These are phyloP conservation scores for Microcyclospora pomicola DNA, from an alignment of 2,329 filamentous ascomycete genomes.

Conservation along the genomic window DNA sequence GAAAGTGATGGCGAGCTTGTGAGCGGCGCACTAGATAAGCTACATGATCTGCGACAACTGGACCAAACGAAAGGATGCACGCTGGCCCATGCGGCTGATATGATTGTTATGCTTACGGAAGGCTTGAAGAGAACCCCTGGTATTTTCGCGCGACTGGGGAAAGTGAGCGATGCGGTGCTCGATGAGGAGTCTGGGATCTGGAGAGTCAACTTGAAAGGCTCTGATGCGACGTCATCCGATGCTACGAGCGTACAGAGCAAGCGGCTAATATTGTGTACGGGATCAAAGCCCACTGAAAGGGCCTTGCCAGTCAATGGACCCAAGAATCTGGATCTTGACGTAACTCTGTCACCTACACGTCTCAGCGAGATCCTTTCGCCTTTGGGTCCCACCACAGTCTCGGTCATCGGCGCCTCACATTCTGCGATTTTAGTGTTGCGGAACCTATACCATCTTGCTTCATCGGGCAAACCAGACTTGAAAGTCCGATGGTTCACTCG, in stretches of 20 bases:
- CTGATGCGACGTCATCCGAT: constrained; percentile 3
- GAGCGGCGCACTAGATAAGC: constrained; percentile 34
- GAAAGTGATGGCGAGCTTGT: constrained; percentile 14
- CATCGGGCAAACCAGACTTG: constrained; percentile 38
- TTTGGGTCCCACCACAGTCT: constrained; percentile 32
- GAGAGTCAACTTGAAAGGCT: constrained; percentile 22
- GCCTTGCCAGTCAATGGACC: constrained; percentile 30
- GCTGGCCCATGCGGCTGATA: constrained; percentile 44
- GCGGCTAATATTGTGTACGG: constrained; percentile 45
- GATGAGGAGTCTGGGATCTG: constrained; percentile 24
- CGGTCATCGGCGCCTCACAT: constrained; percentile 49
- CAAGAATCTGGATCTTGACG: constrained; percentile 39
- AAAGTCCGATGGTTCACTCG: constrained; percentile 49
- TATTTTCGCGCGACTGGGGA: constrained; percentile 27
- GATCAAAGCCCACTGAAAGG: constrained; percentile 36
- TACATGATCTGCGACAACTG: constrained; percentile 39
- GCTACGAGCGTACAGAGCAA: constrained; percentile 23
- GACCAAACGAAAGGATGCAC: constrained; percentile 44
- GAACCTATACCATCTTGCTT: constrained; percentile 43
- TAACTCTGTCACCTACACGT: constrained; percentile 39
- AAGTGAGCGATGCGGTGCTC: constrained; percentile 27
- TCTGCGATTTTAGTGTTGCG: constrained; percentile 49
- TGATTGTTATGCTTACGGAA: constrained; percentile 35
- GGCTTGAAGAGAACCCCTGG: constrained; percentile 30
- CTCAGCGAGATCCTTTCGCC: constrained; percentile 31